These are phyloP conservation scores for Bimuria novae-zelandiae DNA, from an alignment of 2,329 filamentous ascomycete species.

Conservation along the genomic window DNA sequence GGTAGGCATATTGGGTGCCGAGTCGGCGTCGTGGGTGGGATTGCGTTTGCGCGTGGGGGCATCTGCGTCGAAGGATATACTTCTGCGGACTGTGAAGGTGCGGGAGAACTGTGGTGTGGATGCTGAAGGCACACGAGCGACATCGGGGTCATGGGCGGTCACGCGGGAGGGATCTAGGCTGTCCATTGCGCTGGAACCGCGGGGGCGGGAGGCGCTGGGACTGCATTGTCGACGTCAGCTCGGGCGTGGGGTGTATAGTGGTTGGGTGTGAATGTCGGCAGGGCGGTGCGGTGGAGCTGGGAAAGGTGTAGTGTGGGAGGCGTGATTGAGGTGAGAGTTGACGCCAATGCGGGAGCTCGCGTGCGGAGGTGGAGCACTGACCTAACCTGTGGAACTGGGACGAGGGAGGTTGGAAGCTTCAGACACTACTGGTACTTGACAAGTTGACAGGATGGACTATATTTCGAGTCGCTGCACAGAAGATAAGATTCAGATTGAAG, in stretches of 20 bases:
- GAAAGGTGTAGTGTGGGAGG: conserved; percentile 4
- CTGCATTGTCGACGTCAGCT: conserved; percentile 8
- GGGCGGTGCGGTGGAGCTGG: no score
- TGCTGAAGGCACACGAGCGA: conserved; percentile 1
- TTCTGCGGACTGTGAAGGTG: no score
- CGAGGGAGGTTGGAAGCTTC: no score
- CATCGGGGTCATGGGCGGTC: background rate
- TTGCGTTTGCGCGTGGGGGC: conserved; percentile 3
- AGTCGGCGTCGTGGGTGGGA: background rate
- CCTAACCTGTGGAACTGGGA: no score
- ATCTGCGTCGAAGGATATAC: no score
- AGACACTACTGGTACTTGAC: no score
- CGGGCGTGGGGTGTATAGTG: background rate
- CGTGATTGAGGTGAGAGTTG: conserved; percentile 9
- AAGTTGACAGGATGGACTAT: no score
- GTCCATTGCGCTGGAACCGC: conserved; percentile 4
- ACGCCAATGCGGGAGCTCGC: conserved; percentile 8
- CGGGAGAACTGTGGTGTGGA: no score
- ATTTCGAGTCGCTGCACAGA: no score
- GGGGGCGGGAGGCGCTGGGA: background rate
- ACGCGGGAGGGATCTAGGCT: conserved; percentile 4
- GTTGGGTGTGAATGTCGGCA: background rate
- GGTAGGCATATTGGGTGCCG: background rate
- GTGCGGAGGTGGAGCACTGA: conserved; percentile 4
- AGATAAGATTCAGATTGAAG: no score